phyloP scores from a whole-genome alignment of 306 rosid genomes.

The Acmispon strigosus region DNA sequence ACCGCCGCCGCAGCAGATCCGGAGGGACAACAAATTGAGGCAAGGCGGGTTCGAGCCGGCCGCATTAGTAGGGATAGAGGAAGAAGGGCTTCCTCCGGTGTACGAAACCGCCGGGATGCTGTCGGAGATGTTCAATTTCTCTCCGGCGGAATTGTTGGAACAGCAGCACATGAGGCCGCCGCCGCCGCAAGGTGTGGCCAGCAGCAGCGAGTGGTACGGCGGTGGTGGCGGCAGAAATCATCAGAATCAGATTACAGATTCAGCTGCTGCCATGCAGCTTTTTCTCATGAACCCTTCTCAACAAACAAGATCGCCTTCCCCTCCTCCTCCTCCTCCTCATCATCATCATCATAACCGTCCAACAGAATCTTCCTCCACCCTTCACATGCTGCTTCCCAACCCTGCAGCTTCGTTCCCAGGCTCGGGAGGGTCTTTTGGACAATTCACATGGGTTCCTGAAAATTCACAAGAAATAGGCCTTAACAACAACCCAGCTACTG shows the following conservation, averaged over 20 bases:
- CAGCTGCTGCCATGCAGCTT: constrained; percentile 99
- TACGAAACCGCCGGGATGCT: constrained; percentile 79
- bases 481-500: background rate
- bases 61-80: constrained; percentile 60
- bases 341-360: background rate
- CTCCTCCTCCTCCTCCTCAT: constrained; percentile 23
- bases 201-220: constrained; percentile 59
- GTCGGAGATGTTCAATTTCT: constrained; percentile 88
- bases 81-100: constrained; percentile 53
- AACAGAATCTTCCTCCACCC: constrained; percentile 34
- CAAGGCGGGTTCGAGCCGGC: constrained; percentile 46
- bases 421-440: constrained; percentile 51
- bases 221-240: constrained; percentile 32
- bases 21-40: constrained; percentile 61
- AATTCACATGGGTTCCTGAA: constrained; percentile 48
- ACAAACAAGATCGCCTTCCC: constrained; percentile 60
- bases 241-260: constrained; percentile 49
- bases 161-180: constrained; percentile 21
- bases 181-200: constrained; percentile 13
- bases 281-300: constrained; percentile 72
- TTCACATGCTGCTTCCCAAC: constrained; percentile 75
- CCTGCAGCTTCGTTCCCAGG: constrained; percentile 28
- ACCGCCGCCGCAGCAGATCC: constrained; percentile 57
- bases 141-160: constrained; percentile 45
- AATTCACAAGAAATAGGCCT: constrained; percentile 28